These are phyloP conservation scores for Nigrospora oryzae DNA, from an alignment of 2,329 filamentous ascomycete species.

Conservation along the genomic window DNA sequence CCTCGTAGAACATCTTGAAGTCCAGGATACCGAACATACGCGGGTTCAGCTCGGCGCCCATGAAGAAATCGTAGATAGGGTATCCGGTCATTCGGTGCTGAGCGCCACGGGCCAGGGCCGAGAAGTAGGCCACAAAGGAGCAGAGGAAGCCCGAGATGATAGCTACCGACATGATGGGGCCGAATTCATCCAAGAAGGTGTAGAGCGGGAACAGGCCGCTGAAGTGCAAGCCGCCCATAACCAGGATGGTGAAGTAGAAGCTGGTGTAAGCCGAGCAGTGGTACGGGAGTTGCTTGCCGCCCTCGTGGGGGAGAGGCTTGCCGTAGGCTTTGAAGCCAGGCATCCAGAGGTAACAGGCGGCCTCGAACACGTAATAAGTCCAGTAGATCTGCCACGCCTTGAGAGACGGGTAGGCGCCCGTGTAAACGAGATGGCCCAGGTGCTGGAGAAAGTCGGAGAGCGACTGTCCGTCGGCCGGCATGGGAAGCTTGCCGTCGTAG, in stretches of 20 bases:
- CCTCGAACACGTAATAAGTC: conserved; percentile 83
- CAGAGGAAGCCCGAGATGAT: conserved; percentile 86
- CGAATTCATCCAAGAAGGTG: conserved; percentile 91
- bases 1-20: conserved; percentile 96
- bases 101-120: conserved; percentile 69
- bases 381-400: conserved; percentile 93
- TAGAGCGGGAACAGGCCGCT: conserved; percentile 82
- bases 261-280: conserved; percentile 87
- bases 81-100: conserved; percentile 90
- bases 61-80: conserved; percentile 85
- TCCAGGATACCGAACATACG: conserved; percentile 80
- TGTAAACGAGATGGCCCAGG: conserved; percentile 65
- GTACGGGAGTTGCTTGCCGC: conserved; percentile 81
- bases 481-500: conserved; percentile 77
- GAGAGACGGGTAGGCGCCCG: conserved; percentile 72
- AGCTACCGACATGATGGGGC: conserved; percentile 83
- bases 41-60: conserved; percentile 85
- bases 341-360: conserved; percentile 70
- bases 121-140: conserved; percentile 77
- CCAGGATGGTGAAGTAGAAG: conserved; percentile 75
- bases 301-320: conserved; percentile 75
- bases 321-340: conserved; percentile 84
- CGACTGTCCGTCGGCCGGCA: conserved; percentile 55
- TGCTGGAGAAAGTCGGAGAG: conserved; percentile 64
- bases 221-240: conserved; percentile 67